Conservation (phyloP, 2,329 filamentous ascomycete species). For the Pyricularia sp. region DNA sequence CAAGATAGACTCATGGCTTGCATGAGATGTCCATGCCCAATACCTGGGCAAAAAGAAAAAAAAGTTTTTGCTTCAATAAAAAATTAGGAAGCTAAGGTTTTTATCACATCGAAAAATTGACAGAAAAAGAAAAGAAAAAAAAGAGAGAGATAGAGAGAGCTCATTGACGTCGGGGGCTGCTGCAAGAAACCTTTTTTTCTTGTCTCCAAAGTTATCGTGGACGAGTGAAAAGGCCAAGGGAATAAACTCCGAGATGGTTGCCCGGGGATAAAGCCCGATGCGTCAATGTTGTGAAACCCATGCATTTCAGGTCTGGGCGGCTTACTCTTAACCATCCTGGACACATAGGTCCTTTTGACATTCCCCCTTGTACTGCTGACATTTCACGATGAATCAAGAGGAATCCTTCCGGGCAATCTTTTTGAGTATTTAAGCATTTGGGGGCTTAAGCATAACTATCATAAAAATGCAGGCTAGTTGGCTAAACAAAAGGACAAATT, state of each 20-base stretch:
- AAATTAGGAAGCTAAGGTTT: neutral
- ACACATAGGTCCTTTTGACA: no score
- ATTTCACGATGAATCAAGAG: neutral
- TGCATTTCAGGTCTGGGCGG: neutral
- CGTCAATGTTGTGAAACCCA: neutral
- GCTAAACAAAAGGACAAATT: neutral
- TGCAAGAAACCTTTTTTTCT: neutral
- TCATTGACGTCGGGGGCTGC: neutral
- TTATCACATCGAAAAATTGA: neutral
- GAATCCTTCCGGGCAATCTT: neutral
- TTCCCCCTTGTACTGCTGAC: neutral
- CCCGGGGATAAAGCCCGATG: neutral
- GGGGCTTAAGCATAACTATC: neutral
- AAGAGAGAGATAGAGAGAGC: no score
- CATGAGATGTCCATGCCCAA: neutral
- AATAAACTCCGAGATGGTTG: neutral
- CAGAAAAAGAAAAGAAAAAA: neutral
- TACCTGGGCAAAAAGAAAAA: no score
- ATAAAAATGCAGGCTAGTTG: neutral
- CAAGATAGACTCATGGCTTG: neutral
- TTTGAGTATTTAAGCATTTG: neutral
- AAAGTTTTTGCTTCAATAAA: neutral
- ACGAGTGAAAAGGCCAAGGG: neutral
- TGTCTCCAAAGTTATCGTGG: neutral
- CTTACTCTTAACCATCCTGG: neutral